Evolutionary conservation across 2,329 filamentous ascomycete genomes (phyloP).

Genomic region (Aspergillus chevalieri): DNA sequence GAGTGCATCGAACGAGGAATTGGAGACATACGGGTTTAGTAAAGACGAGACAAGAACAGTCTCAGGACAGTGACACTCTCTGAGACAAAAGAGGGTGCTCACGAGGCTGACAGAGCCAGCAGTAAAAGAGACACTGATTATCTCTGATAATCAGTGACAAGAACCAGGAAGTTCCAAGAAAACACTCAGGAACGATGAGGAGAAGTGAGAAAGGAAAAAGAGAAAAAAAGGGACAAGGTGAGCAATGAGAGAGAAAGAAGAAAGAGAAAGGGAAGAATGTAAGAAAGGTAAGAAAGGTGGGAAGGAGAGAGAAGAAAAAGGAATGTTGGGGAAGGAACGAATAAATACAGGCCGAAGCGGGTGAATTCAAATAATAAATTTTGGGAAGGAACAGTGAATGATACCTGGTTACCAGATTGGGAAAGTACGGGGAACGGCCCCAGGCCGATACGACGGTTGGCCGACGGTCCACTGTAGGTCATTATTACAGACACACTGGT

Average conservation of each 20-base stretch:
- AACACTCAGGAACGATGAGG: background rate
- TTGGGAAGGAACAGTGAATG: no score
- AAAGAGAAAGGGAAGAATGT: constrained; percentile 1
- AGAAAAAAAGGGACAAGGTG: background rate
- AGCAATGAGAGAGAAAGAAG: background rate
- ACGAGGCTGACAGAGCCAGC: no score
- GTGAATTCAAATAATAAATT: background rate
- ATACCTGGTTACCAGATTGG: constrained; percentile 5
- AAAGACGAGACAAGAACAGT: no score
- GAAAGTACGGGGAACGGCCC: constrained; percentile 6
- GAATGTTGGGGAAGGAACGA: constrained; percentile 5
- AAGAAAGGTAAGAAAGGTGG: constrained; percentile 2
- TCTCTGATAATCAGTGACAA: no score
- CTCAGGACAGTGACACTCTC: no score
- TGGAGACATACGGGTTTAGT: no score
- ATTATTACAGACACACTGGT: background rate
- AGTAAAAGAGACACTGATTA: no score
- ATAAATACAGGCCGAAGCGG: background rate
- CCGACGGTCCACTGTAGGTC: background rate
- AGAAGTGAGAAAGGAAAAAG: background rate
- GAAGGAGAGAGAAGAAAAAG: constrained; percentile 1
- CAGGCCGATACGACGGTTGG: background rate
- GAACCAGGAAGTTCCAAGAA: no score
- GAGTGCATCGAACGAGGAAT: no score
- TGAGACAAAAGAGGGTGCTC: no score